Conservation (phyloP, 2,329 filamentous ascomycete genomes). For the Neofusicoccum ribis region DNA sequence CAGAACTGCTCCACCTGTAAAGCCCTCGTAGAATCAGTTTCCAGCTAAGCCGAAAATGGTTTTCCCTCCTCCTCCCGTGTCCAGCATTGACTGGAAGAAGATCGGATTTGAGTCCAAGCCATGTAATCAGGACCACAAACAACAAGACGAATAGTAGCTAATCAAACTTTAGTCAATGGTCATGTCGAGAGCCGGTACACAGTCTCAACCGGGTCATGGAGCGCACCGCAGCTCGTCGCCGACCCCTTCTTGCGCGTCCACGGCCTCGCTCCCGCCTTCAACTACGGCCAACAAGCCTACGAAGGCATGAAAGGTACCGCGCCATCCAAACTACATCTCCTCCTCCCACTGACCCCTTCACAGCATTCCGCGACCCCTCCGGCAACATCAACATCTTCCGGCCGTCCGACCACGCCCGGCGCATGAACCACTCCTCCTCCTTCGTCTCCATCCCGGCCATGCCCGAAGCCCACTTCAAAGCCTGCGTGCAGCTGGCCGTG, state of each 20-base stretch:
- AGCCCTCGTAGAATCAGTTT: not conserved
- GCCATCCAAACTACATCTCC: not conserved
- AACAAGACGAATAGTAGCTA: not conserved
- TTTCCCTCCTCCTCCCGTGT: conserved; percentile 22
- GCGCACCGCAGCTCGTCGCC: conserved; percentile 22
- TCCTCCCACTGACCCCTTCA: conserved; percentile 19
- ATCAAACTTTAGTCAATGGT: conserved; percentile 23
- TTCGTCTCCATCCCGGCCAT: conserved; percentile 34
- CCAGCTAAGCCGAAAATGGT: conserved; percentile 16
- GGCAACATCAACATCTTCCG: conserved; percentile 36
- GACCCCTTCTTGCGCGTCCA: conserved; percentile 26
- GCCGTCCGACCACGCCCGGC: conserved; percentile 31
- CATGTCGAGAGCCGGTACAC: conserved; percentile 25
- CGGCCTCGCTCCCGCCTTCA: conserved; percentile 26
- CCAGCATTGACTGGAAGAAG: conserved; percentile 23
- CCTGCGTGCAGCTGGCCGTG: conserved; percentile 28
- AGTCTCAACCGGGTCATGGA: conserved; percentile 23
- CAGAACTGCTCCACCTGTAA: not conserved
- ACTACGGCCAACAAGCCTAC: conserved; percentile 22
- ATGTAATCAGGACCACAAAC: not conserved
- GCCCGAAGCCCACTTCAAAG: conserved; percentile 32
- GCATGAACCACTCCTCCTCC: conserved; percentile 30
- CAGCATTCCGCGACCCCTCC: conserved; percentile 23
- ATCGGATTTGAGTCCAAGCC: conserved; percentile 21
- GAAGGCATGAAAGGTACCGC: conserved; percentile 18